Base-by-base conservation (phyloP, 2,329 filamentous ascomycete species). In the Epichloe aotearoae region DNA sequence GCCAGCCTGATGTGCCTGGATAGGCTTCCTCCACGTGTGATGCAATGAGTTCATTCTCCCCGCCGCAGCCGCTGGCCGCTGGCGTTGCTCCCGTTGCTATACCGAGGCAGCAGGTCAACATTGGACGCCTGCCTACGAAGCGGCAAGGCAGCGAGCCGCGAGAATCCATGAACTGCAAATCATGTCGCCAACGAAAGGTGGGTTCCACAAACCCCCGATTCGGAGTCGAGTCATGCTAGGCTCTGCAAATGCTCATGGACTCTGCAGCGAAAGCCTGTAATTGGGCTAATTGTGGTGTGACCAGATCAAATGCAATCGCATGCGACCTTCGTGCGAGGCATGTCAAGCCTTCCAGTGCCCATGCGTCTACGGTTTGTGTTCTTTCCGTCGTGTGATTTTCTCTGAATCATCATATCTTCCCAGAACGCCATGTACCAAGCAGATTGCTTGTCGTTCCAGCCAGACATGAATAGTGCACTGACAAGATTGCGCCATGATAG, bases 161-260 rank as follows among this genome's bases (percentile, higher is more conserved):
- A 61, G 88, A 94, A 73, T 86, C 86, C 36, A 95, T 95, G 88
- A 95, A 95, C 67, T 95, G 88, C 80, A 94, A 95, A 68, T 93
- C 87, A 51, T 95, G 88, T 73, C 80, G 88, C 59, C 94, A 94
- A 69, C 78, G 88, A 71, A 95, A 95, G 83, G 88, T 91, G 68
- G 46, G 71, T 58, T 50, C 14, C 3, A 20, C 4, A 4, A 30
- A 4, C 26, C 26, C 26, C 26, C 26, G 11, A 4, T 11, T 11
- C 3, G 26, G 42, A 44, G 14, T 23, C 26, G 42, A 44, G 14
- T 23, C 26, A 20, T 14, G 4, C n/a, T 34, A 7, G 19, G 42
- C 20, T 30, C 26, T 30, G 23, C 19, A 23, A 41, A 19, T 23
- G 2, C 14, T 12, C 11, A 5, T 41, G 20, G n/a, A 20, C n/a